These are phyloP conservation scores for Hortiboletus campestris DNA, from an alignment of 768 basidiomycete species.

Conservation along the genomic window DNA sequence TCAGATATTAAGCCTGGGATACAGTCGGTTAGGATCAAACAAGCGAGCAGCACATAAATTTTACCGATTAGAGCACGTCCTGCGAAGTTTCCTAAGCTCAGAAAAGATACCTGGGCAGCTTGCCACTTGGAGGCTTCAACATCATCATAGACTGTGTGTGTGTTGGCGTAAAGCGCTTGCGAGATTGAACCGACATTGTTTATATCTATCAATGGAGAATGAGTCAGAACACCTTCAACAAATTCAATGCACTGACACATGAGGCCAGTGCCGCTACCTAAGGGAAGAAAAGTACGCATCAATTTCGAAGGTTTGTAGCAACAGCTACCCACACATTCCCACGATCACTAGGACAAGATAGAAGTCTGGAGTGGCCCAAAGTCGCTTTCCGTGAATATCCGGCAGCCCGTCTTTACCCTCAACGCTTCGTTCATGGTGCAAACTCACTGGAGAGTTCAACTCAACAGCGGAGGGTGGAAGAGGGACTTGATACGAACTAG, in stretches of 20 bases:
- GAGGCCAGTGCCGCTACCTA: constrained; percentile 71
- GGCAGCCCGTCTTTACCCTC: constrained; percentile 33
- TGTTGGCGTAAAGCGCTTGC: constrained; percentile 62
- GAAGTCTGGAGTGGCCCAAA: constrained; percentile 58
- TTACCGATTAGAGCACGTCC: constrained; percentile 78
- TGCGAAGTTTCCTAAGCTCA: constrained; percentile 78
- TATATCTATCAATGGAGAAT: constrained; percentile 50
- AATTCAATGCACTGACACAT: constrained; percentile 55
- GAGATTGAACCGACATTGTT: constrained; percentile 86
- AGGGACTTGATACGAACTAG: constrained; percentile 23
- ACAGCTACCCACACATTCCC: constrained; percentile 47
- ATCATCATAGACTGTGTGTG: constrained; percentile 63
- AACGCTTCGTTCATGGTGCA: background rate
- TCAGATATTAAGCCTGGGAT: constrained; percentile 65
- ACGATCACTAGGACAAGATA: constrained; percentile 59
- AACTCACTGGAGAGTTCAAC: constrained; percentile 17
- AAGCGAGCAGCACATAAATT: background rate
- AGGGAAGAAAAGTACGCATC: background rate
- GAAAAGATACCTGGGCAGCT: constrained; percentile 77
- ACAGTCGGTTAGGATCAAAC: background rate
- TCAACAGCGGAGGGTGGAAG: constrained; percentile 19
- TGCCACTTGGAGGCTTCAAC: constrained; percentile 71
- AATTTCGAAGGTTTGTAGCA: background rate
- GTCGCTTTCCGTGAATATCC: constrained; percentile 52
- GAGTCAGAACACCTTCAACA: background rate